Base-by-base conservation (phyloP, 208 protist species). In the Trypanosoma avium region DNA sequence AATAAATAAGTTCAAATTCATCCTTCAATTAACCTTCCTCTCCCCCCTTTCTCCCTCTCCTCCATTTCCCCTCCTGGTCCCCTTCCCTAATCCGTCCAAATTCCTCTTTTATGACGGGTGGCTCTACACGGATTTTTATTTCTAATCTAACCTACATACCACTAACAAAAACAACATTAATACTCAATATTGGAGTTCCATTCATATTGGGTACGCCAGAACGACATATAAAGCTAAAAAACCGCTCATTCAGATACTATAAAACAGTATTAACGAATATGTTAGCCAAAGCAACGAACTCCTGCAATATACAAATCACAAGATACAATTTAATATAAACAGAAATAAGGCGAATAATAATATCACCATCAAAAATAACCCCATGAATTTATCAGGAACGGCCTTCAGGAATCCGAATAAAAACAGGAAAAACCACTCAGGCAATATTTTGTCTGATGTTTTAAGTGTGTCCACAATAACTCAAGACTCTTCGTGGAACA, bases 221-320 rank as follows among this genome's bases (percentile, higher is more conserved):
- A 91, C 77, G 32, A 91, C 84, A 80, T 91, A 91, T 68, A 91
- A 77, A 73, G 84, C 84, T 88, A 91, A 91, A 91, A 88, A 87
- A 73, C 84, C 84, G 78, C 80, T 87, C 84, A 91, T 91, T 81
- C 82, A 91, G 49, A 91, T 77, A 77, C 81, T 86, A 84, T 91
- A 91, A 82, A 91, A 91, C 77, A 91, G 73, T 68, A 91, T 84
- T 81, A 91, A 87, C 48, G 84, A 87, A 81, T 91, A 91, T 62
- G 84, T 86, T 69, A 85, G 79, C 77, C 84, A 91, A 75, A 91
- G 76, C 59, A 91, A 81, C 33, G 84, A 91, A 81, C 84, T 91
- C 61, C 84, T 38, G 86, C 84, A 91, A 80, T 91, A 91, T 48
- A 91, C 84, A 85, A 91, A 91, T 75, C 84, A 91, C 77, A 91